Percentiles rank a stretch among this genome's conserved stretches.
Evolutionary conservation across 108 stramenopile genomes (phyloP).

Genomic region (Skeletonema grethae): DNA sequence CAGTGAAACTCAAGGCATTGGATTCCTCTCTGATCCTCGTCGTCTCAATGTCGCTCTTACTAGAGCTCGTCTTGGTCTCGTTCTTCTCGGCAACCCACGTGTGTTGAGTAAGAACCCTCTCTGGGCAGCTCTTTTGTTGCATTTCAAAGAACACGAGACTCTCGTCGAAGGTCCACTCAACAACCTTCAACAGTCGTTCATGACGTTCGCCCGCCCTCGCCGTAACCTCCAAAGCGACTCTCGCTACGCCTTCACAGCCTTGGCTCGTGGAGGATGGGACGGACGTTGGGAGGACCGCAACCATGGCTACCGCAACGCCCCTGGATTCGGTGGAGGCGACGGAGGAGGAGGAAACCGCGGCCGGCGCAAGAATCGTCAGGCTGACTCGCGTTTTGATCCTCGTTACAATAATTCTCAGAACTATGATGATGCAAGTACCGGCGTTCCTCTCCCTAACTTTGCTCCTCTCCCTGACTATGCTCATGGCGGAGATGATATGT

Average conservation of each 20-base stretch:
- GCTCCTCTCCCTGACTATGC: conserved; percentile 82
- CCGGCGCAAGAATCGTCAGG: conserved; percentile 58
- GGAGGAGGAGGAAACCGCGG: conserved; percentile 61
- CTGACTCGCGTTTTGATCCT: conserved; percentile 86
- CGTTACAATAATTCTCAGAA: conserved; percentile 61
- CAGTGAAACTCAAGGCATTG: conserved; percentile 97
- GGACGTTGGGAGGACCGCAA: conserved; percentile 87
- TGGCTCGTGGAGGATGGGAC: conserved; percentile 90
- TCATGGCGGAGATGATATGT: conserved; percentile 66
- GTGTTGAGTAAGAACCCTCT: conserved; percentile 95
- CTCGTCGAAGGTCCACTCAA: conserved; percentile 92
- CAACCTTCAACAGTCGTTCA: conserved; percentile 91
- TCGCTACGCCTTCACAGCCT: conserved; percentile 88
- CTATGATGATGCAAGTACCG: conserved; percentile 48
- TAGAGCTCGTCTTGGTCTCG: conserved; percentile 92
- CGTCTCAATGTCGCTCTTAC: conserved; percentile 99
- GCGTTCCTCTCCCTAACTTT: conserved; percentile 82
- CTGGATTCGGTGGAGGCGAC: conserved; percentile 53
- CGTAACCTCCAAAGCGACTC: conserved; percentile 81
- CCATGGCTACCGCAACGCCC: conserved; percentile 43
- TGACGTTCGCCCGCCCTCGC: conserved; percentile 92
- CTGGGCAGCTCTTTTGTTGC: conserved; percentile 94
- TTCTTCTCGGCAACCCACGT: conserved; percentile 94
- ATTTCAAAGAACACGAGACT: conserved; percentile 92
- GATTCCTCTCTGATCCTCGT: conserved; percentile 97